These are phyloP conservation scores for Puccinia coronata DNA, from an alignment of 1,284 basidiomycete genomes.

Conservation along the genomic window DNA sequence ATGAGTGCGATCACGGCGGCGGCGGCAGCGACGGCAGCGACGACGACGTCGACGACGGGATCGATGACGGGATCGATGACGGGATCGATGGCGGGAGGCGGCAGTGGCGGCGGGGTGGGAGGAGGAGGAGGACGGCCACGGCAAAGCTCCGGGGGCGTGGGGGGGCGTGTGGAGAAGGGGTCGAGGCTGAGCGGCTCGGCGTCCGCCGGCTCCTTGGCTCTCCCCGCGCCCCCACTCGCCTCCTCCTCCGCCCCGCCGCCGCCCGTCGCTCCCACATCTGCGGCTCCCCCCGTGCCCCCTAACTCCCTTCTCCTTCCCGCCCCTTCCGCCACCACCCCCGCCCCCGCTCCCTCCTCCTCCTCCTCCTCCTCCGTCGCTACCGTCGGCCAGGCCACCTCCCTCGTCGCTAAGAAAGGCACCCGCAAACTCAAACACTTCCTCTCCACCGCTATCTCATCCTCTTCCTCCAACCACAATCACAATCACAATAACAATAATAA, in stretches of 20 bases:
- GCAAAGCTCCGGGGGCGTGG: too few species aligned
- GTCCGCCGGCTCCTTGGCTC: neutral
- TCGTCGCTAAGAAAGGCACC: slow-evolving; percentile 42
- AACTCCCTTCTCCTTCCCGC: neutral
- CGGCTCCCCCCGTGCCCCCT: neutral
- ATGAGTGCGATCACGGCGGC: neutral
- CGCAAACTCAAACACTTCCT: slow-evolving; percentile 45
- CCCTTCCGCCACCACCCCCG: neutral
- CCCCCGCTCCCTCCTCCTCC: neutral
- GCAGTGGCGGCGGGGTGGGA: neutral
- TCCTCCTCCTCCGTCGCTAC: neutral
- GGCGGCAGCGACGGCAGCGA: neutral
- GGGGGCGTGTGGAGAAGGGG: neutral
- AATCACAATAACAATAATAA: neutral
- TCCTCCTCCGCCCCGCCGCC: neutral
- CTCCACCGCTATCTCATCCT: slow-evolving; percentile 36
- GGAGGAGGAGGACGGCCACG: too few species aligned
- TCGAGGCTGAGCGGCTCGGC: neutral
- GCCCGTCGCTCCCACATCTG: neutral
- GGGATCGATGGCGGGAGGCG: neutral
- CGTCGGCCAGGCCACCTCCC: neutral
- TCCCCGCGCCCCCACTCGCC: neutral
- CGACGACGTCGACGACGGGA: neutral
- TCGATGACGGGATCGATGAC: neutral
- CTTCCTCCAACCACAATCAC: neutral